phyloP scores from a whole-genome alignment of 2,329 filamentous ascomycete species.

The Geoglossum cookeanum region DNA sequence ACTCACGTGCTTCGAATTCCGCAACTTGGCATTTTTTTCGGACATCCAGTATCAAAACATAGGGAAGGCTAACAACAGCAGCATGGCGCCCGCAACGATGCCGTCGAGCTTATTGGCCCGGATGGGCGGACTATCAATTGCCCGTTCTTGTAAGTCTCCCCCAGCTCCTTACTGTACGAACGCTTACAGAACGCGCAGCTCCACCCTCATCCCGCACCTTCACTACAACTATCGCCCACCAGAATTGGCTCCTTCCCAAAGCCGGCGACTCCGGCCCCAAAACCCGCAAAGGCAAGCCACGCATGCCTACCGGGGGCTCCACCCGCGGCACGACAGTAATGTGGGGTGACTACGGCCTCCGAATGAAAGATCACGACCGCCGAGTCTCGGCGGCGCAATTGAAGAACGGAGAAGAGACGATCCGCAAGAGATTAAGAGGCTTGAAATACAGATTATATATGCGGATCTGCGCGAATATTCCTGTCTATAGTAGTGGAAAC shows the following conservation, averaged over 20 bases:
- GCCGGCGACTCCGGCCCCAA: slow-evolving; percentile 59
- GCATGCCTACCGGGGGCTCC: slow-evolving; percentile 79
- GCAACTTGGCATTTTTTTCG: not conserved
- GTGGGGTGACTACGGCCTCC: slow-evolving; percentile 89
- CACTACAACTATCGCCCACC: slow-evolving; percentile 43
- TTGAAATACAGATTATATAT: slow-evolving; percentile 88
- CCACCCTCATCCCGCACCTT: slow-evolving; percentile 37
- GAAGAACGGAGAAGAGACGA: slow-evolving; percentile 83
- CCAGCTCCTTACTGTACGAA: not conserved
- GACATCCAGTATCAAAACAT: not conserved
- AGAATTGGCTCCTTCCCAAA: slow-evolving; percentile 67
- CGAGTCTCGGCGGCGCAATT: slow-evolving; percentile 73
- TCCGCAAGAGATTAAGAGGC: slow-evolving; percentile 70
- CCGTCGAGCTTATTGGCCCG: not conserved
- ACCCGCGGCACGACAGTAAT: slow-evolving; percentile 84
- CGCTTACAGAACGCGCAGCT: not conserved
- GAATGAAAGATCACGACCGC: slow-evolving; percentile 84
- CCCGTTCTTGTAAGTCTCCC: not conserved
- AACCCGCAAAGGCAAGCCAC: slow-evolving; percentile 69
- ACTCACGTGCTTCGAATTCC: not conserved
- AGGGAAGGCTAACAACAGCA: not conserved
- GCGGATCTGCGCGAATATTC: slow-evolving; percentile 77
- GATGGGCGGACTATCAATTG: not conserved
- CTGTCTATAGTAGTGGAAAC: slow-evolving; percentile 88
- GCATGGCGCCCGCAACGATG: not conserved